Percentiles rank a stretch among this genome's conserved stretches.
These are phyloP conservation scores for Vaucheria bursata DNA, from an alignment of 352 stramenopile species.

Conservation along the genomic window DNA sequence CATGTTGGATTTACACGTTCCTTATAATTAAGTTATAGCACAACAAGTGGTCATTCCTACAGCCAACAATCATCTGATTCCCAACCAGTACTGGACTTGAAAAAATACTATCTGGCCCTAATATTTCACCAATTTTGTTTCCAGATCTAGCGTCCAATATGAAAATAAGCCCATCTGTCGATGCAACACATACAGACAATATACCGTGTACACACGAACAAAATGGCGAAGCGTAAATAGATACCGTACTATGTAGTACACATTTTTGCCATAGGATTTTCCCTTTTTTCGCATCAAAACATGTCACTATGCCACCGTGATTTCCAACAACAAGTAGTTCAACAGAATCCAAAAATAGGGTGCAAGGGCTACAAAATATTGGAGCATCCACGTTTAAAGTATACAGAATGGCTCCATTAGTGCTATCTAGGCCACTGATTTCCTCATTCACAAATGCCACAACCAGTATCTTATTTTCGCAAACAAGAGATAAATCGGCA, in stretches of 20 bases:
- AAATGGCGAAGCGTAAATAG: not conserved
- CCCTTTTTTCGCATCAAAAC: not conserved
- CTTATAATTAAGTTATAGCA: not conserved
- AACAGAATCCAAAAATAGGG: not conserved
- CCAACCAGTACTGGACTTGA: conserved; percentile 1
- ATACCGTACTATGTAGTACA: not conserved
- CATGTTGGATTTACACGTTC: too few relatives aligned
- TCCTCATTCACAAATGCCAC: not conserved
- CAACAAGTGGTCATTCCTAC: not conserved
- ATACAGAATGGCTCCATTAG: not conserved
- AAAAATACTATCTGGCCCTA: not conserved
- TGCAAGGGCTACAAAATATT: not conserved
- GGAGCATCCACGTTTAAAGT: not conserved
- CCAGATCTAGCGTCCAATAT: not conserved
- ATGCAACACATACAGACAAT: not conserved
- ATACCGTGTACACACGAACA: not conserved
- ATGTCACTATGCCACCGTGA: not conserved
- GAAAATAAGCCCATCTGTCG: not conserved
- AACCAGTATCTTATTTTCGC: not conserved
- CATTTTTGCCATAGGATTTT: not conserved
- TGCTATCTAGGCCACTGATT: not conserved
- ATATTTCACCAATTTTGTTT: not conserved
- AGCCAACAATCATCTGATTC: not conserved
- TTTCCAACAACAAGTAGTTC: not conserved
- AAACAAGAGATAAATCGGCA: not conserved